These are phyloP conservation scores for Cokeromyces recurvatus DNA, from an alignment of 371 early-diverging fungal genomes.

Conservation along the genomic window DNA sequence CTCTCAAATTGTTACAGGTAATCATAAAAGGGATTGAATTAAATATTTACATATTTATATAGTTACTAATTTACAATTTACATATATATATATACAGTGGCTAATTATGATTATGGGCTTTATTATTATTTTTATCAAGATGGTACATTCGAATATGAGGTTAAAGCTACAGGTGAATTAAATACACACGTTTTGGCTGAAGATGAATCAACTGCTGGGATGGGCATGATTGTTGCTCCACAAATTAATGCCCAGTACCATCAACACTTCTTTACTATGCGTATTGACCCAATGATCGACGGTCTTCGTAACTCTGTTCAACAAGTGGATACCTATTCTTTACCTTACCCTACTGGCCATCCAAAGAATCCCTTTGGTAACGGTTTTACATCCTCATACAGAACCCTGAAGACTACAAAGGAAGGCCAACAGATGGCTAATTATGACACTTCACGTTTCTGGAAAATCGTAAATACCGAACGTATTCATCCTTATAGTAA, in stretches of 20 bases:
- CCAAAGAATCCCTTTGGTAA: constrained; percentile 43
- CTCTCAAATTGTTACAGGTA: constrained; percentile 50
- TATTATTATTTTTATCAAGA: constrained; percentile 57
- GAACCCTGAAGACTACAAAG: constrained; percentile 33
- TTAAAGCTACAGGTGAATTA: constrained; percentile 52
- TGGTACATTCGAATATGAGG: constrained; percentile 52
- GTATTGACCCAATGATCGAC: constrained; percentile 53
- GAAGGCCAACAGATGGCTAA: constrained; percentile 29
- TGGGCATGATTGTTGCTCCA: constrained; percentile 47
- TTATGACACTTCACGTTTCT: constrained; percentile 37
- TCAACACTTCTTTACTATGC: constrained; percentile 54
- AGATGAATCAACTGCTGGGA: constrained; percentile 42
- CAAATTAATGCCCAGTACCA: constrained; percentile 51
- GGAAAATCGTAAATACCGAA: constrained; percentile 45
- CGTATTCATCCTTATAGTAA: constrained; percentile 42
- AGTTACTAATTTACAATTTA: too few species aligned
- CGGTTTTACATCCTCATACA: constrained; percentile 30
- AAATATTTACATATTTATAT: too few species aligned
- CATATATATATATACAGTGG: too few species aligned
- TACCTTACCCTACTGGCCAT: constrained; percentile 42
- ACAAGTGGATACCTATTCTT: constrained; percentile 29
- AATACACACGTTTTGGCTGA: constrained; percentile 51
- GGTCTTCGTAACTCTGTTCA: constrained; percentile 41
- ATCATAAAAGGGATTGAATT: too few species aligned
- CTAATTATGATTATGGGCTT: constrained; percentile 54